phyloP scores from a whole-genome alignment of 129 eudicot species.

The Deinandra increscens region DNA sequence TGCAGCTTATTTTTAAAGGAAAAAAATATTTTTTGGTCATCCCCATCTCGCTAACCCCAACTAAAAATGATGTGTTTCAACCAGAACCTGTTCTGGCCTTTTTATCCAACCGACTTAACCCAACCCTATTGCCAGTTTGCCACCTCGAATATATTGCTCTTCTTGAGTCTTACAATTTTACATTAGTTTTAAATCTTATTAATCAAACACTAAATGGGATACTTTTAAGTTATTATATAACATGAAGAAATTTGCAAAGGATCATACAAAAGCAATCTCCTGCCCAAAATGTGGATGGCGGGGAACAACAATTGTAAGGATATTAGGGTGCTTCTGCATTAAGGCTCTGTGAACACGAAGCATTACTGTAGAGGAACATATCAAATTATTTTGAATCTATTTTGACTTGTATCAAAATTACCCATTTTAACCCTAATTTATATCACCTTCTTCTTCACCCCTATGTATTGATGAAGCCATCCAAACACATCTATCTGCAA shows the following conservation, averaged over 20 bases:
- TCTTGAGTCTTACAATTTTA: not conserved
- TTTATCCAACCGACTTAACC: not conserved
- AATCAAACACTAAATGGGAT: not conserved
- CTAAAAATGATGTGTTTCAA: not conserved
- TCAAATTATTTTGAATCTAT: not conserved
- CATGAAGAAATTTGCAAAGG: slow-evolving; percentile 17
- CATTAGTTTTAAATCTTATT: not conserved
- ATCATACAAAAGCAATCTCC: slow-evolving; percentile 64
- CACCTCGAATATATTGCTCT: slow-evolving; percentile 8
- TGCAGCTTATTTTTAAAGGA: not conserved
- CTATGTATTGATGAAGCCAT: slow-evolving; percentile 95
- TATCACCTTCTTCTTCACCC: slow-evolving; percentile 85
- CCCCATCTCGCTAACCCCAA: not conserved
- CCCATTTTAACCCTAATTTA: not conserved
- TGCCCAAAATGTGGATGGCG: slow-evolving; percentile 71
- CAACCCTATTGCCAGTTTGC: slow-evolving; percentile 10
- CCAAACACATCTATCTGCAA: slow-evolving; percentile 72
- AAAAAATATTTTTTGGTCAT: not conserved
- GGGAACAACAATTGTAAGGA: slow-evolving; percentile 73
- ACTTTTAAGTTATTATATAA: not conserved
- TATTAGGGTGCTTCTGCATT: slow-evolving; percentile 50
- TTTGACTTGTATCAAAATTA: slow-evolving; percentile 5
- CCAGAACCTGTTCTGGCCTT: not conserved
- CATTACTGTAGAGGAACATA: slow-evolving; percentile 58
- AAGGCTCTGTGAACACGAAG: slow-evolving; percentile 64